phyloP scores from a whole-genome alignment of 345 rosid species.

The Lagerstroemia speciosa region DNA sequence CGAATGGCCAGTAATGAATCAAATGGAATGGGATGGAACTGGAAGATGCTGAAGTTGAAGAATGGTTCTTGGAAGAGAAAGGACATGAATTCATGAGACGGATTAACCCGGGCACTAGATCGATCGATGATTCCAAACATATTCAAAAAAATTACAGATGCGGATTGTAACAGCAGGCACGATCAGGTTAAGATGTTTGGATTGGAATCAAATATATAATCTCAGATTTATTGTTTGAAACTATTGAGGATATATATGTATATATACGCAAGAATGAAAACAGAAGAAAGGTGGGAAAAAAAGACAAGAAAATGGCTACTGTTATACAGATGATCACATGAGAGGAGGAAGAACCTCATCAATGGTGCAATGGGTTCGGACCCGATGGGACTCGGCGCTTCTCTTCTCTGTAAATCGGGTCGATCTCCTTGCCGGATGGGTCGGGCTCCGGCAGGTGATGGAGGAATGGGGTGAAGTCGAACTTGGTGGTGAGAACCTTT shows the following conservation, averaged over 20 bases:
- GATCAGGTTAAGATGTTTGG: too few species aligned
- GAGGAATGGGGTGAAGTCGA: slow-evolving; percentile 53
- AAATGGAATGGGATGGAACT: too few species aligned
- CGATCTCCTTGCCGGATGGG: slow-evolving; percentile 23
- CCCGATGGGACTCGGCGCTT: slow-evolving; percentile 89
- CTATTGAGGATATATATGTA: not conserved
- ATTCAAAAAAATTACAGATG: too few species aligned
- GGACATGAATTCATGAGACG: not conserved
- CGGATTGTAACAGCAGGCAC: too few species aligned
- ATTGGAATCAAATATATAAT: not conserved
- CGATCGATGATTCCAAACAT: not conserved
- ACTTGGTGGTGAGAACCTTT: slow-evolving; percentile 28
- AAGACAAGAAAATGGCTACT: not conserved
- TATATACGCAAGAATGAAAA: slow-evolving; percentile 1
- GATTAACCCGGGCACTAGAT: not conserved
- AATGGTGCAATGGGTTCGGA: slow-evolving; percentile 95
- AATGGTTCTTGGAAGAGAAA: not conserved
- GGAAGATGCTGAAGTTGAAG: too few species aligned
- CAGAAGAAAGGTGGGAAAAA: slow-evolving; percentile 4
- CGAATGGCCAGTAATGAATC: not conserved
- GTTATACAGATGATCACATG: slow-evolving; percentile 8
- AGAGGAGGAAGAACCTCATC: slow-evolving; percentile 15
- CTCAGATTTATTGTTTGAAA: not conserved
- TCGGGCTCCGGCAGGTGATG: slow-evolving; percentile 5
- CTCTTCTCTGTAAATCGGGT: slow-evolving; percentile 52